Base-by-base conservation (phyloP, 2,329 filamentous ascomycete genomes). In the Macrophomina tecta region DNA sequence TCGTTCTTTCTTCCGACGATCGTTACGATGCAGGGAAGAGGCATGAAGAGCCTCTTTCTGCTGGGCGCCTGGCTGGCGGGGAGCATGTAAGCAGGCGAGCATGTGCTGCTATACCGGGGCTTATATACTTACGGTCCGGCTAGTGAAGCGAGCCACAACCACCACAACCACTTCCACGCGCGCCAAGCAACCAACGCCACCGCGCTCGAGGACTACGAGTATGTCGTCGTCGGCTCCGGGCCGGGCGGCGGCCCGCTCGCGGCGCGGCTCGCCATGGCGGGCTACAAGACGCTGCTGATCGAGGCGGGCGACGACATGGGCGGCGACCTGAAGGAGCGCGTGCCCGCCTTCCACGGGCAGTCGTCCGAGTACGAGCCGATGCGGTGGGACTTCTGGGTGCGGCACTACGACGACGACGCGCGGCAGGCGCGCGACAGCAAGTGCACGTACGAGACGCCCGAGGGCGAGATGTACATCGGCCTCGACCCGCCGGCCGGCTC, bases 361-460 rank as follows among this genome's bases (percentile, higher is more conserved):
- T 81, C 84, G 1, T 86, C 84, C 11, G 85, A 89, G 71, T 84
- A 89, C 68, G 79, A 80, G 18, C 80, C 82, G n/a, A 81, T 88
- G 70, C 77, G 81, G 51, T 90, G 88, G 88, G 84, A 88, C 74
- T 90, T 86, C 76, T 90, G 85, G 69, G 85, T 89, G 16, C 82
- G 82, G 51, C 87, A 90, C 74, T 89, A 89, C 71, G 79, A 81
- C 14, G 82, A 89, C 68, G 77, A 86, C 49, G 74, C 76, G 16
- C 80, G 83, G 42, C 85, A 87, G 69, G 80, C 83, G n/a, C 79
- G 80, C 61, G 86, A 90, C 73, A 84, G 78, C 70, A 90, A 90
- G 79, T 84, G 85, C 55, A 84, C 84, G 0, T 90, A 87, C 72
- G 72, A 82, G 9, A 85, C 84, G 0, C 79, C 83, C 0, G 76